phyloP scores from a whole-genome alignment of 352 stramenopile genomes.

The Thraustotheca clavata region DNA sequence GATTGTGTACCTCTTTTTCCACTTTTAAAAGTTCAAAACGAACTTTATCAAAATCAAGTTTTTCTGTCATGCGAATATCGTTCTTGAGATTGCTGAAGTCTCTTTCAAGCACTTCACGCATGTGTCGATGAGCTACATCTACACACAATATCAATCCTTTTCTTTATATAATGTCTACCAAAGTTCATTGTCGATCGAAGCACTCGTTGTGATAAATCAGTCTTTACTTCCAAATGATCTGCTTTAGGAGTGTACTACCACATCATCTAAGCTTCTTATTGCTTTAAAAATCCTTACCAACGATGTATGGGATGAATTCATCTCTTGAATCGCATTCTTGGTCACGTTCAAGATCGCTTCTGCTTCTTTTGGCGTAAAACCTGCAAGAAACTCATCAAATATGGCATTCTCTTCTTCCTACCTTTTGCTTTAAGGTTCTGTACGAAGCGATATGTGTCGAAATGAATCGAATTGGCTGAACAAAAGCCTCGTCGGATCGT shows the following conservation, averaged over 20 bases:
- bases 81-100: conserved; percentile 88
- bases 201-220: conserved; percentile 78
- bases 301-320: conserved; percentile 28
- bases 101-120: conserved; percentile 76
- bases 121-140: conserved; percentile 86
- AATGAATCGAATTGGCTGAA: neutral
- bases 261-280: neutral
- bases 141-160: neutral
- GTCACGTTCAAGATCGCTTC: conserved; percentile 78
- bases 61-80: conserved; percentile 85
- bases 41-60: conserved; percentile 87
- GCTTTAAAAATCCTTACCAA: neutral
- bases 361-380: conserved; percentile 53
- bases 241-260: conserved; percentile 72
- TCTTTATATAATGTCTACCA: conserved; percentile 27
- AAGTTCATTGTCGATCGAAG: conserved; percentile 88
- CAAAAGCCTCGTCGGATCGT: conserved; percentile 9
- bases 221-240: conserved; percentile 77
- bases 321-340: conserved; percentile 68
- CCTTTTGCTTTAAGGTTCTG: conserved; percentile 64
- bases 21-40: conserved; percentile 80
- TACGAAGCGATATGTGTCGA: conserved; percentile 63
- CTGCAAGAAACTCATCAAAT: too few relatives aligned
- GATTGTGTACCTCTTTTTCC: conserved; percentile 52
- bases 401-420: too few relatives aligned